Percentiles rank a stretch among this genome's conserved stretches.
phyloP scores from a whole-genome alignment of 331 rosid genomes.

The Erythrophleum ivorense region DNA sequence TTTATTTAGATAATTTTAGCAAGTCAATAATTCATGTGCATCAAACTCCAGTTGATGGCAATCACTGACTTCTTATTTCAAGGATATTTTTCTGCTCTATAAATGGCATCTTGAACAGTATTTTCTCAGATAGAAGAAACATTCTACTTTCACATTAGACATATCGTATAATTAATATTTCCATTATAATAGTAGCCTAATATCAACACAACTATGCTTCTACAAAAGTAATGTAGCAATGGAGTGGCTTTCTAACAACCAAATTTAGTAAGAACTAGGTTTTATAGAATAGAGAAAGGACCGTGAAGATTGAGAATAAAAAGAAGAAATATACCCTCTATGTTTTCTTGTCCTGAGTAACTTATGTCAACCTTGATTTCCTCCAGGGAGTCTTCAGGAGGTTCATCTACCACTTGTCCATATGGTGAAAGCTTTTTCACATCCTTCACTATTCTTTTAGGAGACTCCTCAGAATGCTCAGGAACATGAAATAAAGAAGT shows the following conservation, averaged over 20 bases:
- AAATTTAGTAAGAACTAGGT: neutral
- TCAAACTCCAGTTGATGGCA: conserved; percentile 3
- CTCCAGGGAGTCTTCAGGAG: conserved; percentile 49
- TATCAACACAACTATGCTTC: conserved; percentile 15
- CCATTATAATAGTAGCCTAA: neutral
- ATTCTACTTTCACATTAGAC: neutral
- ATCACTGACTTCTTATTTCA: neutral
- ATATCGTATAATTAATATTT: conserved; percentile 22
- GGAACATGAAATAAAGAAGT: conserved; percentile 58
- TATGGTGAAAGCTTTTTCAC: conserved; percentile 42
- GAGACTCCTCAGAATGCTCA: conserved; percentile 50
- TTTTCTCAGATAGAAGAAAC: neutral
- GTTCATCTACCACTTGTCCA: conserved; percentile 59
- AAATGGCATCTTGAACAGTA: neutral
- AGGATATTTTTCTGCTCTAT: neutral
- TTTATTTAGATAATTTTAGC: neutral
- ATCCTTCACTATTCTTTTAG: conserved; percentile 46
- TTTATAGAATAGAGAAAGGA: conserved; percentile 16
- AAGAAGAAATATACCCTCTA: conserved; percentile 55
- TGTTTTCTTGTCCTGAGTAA: conserved; percentile 41
- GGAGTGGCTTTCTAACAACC: conserved; percentile 4
- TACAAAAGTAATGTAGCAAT: conserved; percentile 10
- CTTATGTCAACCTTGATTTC: conserved; percentile 46
- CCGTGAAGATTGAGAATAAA: conserved; percentile 26
- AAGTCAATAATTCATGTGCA: neutral